Evolutionary conservation across 2,329 filamentous ascomycete genomes (phyloP).

Genomic region (Penicillium occitanis): DNA sequence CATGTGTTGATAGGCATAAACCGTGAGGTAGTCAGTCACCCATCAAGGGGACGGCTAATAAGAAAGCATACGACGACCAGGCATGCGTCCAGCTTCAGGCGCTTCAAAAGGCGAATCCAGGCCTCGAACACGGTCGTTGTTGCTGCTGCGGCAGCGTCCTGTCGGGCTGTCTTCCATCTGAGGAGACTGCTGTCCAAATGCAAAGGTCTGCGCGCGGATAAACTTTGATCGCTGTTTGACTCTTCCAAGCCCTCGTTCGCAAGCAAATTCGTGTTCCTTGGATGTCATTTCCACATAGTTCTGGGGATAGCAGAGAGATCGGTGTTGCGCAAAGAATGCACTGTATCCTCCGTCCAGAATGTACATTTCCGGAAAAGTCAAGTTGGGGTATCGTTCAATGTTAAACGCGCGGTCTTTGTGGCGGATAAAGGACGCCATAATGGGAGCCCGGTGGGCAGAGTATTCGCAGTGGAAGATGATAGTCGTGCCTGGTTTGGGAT

Average conservation of each 20-base stretch:
- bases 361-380: conserved; percentile 96
- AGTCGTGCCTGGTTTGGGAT: conserved; percentile 69
- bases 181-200: conserved; percentile 74
- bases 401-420: conserved; percentile 84
- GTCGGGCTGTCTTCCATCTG: conserved; percentile 64
- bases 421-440: conserved; percentile 93
- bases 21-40: conserved; percentile 21
- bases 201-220: conserved; percentile 86
- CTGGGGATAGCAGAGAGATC: conserved; percentile 81
- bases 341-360: conserved; percentile 97
- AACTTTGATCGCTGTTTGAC: conserved; percentile 86
- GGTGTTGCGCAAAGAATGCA: conserved; percentile 79
- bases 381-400: conserved; percentile 76
- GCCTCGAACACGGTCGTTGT: conserved; percentile 31
- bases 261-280: conserved; percentile 86
- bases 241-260: conserved; percentile 91
- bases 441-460: conserved; percentile 89
- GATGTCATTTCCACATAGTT: conserved; percentile 97
- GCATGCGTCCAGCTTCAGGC: conserved; percentile 35
- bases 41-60: conserved; percentile 26
- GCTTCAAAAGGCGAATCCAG: conserved; percentile 40
- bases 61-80: conserved; percentile 48
- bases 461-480: conserved; percentile 98
- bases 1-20: conserved; percentile 28
- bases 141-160: conserved; percentile 44